Evolutionary conservation across 2,329 filamentous ascomycete genomes (phyloP).

Genomic region (Claviceps sp.): DNA sequence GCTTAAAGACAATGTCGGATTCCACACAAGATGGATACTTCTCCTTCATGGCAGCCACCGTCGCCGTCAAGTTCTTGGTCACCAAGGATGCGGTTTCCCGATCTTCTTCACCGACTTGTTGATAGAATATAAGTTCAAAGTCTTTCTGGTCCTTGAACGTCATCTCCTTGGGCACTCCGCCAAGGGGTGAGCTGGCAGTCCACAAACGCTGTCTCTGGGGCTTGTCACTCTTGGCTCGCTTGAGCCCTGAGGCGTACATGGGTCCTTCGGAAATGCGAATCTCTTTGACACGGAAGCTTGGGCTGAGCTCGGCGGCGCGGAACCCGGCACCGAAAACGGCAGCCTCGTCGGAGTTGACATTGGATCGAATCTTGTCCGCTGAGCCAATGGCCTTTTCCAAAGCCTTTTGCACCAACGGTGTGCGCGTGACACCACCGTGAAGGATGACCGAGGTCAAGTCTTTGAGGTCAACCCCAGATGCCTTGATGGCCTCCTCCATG

Average conservation of each 20-base stretch:
- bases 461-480: slow-evolving; percentile 56
- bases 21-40: slow-evolving; percentile 61
- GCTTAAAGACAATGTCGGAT: slow-evolving; percentile 66
- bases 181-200: slow-evolving; percentile 61
- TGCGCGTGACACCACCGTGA: slow-evolving; percentile 79
- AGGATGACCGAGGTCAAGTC: slow-evolving; percentile 87
- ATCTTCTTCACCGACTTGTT: slow-evolving; percentile 49
- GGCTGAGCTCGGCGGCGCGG: slow-evolving; percentile 81
- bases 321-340: slow-evolving; percentile 94
- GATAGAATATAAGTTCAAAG: slow-evolving; percentile 67
- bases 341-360: slow-evolving; percentile 93
- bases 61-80: slow-evolving; percentile 76
- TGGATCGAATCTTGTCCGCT: slow-evolving; percentile 71
- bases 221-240: slow-evolving; percentile 58
- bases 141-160: slow-evolving; percentile 73
- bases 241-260: slow-evolving; percentile 60
- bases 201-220: slow-evolving; percentile 72
- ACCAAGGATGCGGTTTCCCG: slow-evolving; percentile 51
- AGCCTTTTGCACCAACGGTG: slow-evolving; percentile 84
- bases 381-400: slow-evolving; percentile 64
- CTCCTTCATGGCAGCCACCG: slow-evolving; percentile 64
- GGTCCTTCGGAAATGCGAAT: slow-evolving; percentile 72
- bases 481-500: slow-evolving; percentile 60
- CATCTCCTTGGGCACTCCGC: slow-evolving; percentile 67
- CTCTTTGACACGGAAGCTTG: slow-evolving; percentile 95